Percentiles rank a stretch among this genome's conserved stretches.
phyloP scores from a whole-genome alignment of 2,329 filamentous ascomycete genomes.

The Aspergillus amoenus region DNA sequence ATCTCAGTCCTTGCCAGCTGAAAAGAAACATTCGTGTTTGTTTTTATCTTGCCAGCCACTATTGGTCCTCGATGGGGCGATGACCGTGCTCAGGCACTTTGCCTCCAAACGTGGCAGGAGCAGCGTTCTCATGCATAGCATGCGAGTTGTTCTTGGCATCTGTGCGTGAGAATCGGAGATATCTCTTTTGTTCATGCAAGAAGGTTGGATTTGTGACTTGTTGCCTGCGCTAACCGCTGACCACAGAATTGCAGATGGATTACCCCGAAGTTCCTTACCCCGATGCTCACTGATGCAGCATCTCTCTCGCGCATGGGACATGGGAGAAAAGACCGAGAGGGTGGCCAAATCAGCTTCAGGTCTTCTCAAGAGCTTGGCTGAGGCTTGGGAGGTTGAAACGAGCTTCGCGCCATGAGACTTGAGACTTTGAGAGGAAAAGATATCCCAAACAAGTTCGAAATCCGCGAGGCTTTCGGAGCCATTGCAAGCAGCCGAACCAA shows the following conservation, averaged over 20 bases:
- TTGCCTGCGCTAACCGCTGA: background rate
- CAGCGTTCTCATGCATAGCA: slow-evolving; percentile 3
- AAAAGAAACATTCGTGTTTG: background rate
- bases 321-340: background rate
- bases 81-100: background rate
- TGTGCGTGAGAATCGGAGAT: background rate
- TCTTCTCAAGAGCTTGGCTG: background rate
- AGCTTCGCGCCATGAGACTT: background rate
- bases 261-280: too few species aligned
- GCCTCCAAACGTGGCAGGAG: background rate
- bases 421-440: background rate
- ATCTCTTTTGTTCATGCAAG: background rate
- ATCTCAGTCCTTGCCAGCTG: background rate
- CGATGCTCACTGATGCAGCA: background rate
- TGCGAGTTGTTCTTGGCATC: slow-evolving; percentile 1
- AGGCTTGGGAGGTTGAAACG: background rate
- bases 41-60: background rate
- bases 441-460: background rate
- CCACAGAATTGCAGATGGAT: background rate
- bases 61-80: background rate
- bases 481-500: background rate
- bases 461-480: background rate
- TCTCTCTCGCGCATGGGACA: background rate
- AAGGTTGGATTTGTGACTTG: background rate
- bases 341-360: background rate